Conservation (phyloP, 192 early-diverging fungal species). For the Gamsiella multidivaricata region DNA sequence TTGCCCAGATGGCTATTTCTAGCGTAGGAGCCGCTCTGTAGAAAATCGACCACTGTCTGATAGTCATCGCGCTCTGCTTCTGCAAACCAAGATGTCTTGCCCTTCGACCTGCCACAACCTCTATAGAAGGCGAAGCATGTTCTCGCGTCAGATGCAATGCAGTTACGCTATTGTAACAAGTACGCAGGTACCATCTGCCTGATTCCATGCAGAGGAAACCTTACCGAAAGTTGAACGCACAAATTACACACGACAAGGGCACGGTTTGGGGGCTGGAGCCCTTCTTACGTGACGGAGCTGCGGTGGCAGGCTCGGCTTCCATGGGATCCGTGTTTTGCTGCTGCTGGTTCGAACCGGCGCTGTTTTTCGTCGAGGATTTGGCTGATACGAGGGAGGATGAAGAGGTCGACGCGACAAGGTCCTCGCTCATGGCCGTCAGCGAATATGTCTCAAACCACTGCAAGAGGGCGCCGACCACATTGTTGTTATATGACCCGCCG, state of each 20-base stretch:
- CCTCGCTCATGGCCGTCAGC: slow-evolving; percentile 11
- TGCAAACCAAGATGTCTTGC: slow-evolving; percentile 54
- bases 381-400: neutral
- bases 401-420: neutral
- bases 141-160: no score
- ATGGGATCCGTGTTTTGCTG: neutral
- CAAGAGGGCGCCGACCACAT: slow-evolving; percentile 42
- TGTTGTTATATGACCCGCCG: slow-evolving; percentile 49
- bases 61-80: slow-evolving; percentile 55
- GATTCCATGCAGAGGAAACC: neutral
- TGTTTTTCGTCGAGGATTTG: neutral
- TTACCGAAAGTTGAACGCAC: slow-evolving; percentile 58
- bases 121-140: no score
- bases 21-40: slow-evolving; percentile 24
- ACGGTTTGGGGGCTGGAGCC: neutral
- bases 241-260: slow-evolving; percentile 38
- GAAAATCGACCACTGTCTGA: slow-evolving; percentile 48
- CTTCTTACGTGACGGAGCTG: neutral
- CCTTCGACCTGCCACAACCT: slow-evolving; percentile 55
- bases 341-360: neutral
- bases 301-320: neutral
- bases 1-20: slow-evolving; percentile 5
- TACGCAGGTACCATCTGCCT: no score
- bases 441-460: slow-evolving; percentile 51
- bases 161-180: no score